Conservation (phyloP, 2,329 filamentous ascomycete species). For the Ophiostoma australiae region DNA sequence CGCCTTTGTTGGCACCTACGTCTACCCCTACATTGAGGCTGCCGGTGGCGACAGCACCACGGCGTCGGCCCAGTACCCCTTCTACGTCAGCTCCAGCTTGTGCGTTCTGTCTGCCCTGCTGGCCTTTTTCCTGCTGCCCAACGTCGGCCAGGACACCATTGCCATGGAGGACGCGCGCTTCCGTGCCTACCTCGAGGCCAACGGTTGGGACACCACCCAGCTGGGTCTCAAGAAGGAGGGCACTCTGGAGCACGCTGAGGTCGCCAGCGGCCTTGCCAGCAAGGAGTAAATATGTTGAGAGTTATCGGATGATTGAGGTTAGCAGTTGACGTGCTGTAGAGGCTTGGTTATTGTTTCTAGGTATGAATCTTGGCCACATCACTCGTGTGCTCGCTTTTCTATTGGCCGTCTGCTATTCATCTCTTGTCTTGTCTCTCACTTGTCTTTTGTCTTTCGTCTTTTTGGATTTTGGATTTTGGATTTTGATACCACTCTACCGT, state of each 20-base stretch:
- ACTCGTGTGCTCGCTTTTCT: too few relatives aligned
- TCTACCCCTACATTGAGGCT: slow-evolving; percentile 68
- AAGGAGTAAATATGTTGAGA: background rate
- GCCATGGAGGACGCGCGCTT: slow-evolving; percentile 71
- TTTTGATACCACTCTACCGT: background rate
- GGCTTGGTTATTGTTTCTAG: background rate
- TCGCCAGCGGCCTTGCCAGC: background rate
- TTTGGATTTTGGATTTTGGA: slow-evolving; percentile 1
- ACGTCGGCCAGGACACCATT: slow-evolving; percentile 83
- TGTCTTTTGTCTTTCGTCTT: background rate
- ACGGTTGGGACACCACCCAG: slow-evolving; percentile 69
- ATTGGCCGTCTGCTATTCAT: too few relatives aligned
- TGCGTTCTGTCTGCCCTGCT: slow-evolving; percentile 70
- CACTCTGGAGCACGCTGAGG: slow-evolving; percentile 19
- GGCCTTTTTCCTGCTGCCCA: slow-evolving; percentile 62
- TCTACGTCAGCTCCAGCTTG: slow-evolving; percentile 74
- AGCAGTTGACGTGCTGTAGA: background rate
- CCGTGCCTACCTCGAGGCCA: slow-evolving; percentile 62
- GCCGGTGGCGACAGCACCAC: slow-evolving; percentile 51
- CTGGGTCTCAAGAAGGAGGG: slow-evolving; percentile 43
- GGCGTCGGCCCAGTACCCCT: slow-evolving; percentile 73
- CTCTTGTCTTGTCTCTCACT: too few relatives aligned
- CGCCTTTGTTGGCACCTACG: slow-evolving; percentile 80
- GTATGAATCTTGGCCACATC: too few relatives aligned
- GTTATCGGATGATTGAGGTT: background rate